Conservation (phyloP, 2,329 filamentous ascomycete genomes). For the Diaporthe capsici region DNA sequence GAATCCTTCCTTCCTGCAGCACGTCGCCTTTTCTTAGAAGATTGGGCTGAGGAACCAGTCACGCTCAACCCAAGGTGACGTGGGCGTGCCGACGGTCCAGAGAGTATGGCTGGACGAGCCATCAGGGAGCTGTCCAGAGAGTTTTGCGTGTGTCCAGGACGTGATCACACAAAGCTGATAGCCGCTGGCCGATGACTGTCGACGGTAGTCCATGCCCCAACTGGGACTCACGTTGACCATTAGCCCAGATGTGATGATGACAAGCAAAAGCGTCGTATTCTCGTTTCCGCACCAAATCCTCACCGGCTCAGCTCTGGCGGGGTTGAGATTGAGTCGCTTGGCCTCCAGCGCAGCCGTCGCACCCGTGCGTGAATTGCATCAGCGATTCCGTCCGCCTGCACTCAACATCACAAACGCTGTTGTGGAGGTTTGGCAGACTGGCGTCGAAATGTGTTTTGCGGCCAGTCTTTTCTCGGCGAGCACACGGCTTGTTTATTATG, state of each 20-base stretch:
- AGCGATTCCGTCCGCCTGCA: not conserved
- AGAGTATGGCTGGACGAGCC: no score
- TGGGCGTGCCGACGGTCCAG: not conserved
- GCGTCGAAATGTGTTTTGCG: not conserved
- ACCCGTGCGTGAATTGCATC: not conserved
- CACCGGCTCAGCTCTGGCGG: not conserved
- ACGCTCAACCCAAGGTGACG: not conserved
- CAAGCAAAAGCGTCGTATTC: not conserved
- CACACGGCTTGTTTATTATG: not conserved
- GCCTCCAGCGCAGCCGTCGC: not conserved
- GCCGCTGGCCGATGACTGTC: not conserved
- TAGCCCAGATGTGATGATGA: not conserved
- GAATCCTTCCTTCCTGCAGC: not conserved
- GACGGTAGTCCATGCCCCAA: not conserved
- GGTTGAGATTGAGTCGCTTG: not conserved
- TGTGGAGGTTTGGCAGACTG: not conserved
- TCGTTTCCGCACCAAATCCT: conserved; percentile 2
- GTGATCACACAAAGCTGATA: not conserved
- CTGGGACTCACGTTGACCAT: not conserved
- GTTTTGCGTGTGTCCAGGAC: not conserved
- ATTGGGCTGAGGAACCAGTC: conserved; percentile 1
- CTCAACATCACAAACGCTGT: not conserved
- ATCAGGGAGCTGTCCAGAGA: not conserved
- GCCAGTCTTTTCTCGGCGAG: not conserved
- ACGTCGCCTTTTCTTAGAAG: not conserved